Evolutionary conservation across 2,329 filamentous ascomycete species (phyloP), one percentile per base, ranked within the genome.

Genomic region (Plenodomus biglobosus): DNA sequence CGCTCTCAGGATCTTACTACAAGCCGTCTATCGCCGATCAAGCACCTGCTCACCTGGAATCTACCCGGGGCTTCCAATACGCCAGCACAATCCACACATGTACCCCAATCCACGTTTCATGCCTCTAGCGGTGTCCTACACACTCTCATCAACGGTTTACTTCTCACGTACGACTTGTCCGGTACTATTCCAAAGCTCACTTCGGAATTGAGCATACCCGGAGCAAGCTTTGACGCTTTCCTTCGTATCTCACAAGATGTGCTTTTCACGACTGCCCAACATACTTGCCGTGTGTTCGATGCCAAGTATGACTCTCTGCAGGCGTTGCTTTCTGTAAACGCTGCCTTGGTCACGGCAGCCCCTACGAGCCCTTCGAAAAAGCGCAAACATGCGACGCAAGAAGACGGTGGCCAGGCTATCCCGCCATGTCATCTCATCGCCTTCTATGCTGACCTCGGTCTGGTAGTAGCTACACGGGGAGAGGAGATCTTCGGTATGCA

Each of bases 401-500:
- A 59, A 1, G 30, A 50, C 48, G 80, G 76, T 52, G 71, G 77
- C 4, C 72, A 85, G n/a, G 71, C 82, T 20, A 75, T 38, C 10
- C 32, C 45, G 19, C 46, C 50, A 30, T 59, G 58, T 16, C 52
- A 50, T 8, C 45, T 71, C 27, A 52, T 70, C 8, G 52, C 65
- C 16, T 86, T 87, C 65, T 84, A 89, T 53, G 77, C 82, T 2
- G 85, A 85, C 46, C 76, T 87, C 40, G 85, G 87, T 41, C 73
- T 87, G 30, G 84, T 82, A 3, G 79, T 90, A 17, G 86, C 82
- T 2, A 72, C 91, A 6, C 71, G 80, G n/a, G 82, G 82, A 24
- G 80, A 81, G 37, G 78, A 83, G 38, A 73, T 92, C 24, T 75
- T 90, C 15, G 86, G 83, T 1, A 77, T 91, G 42, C 87, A 90